Evolutionary conservation across 106 monocot species (phyloP).

Genomic region (Posidonia australis): DNA sequence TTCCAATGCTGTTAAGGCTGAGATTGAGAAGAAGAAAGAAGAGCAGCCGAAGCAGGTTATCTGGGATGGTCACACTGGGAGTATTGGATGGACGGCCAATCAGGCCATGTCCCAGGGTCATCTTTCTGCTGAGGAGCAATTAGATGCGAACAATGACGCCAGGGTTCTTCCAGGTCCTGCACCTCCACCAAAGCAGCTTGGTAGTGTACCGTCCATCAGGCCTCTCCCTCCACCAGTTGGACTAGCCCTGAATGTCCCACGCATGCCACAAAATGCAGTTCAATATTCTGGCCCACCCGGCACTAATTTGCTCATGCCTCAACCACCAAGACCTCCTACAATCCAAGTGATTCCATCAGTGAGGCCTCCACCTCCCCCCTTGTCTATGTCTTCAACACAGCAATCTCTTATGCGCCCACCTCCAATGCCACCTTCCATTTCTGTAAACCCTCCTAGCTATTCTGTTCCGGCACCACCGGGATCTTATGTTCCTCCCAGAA

Average conservation of each 20-base stretch:
- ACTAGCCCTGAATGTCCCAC: constrained; percentile 60
- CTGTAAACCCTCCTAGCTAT: constrained; percentile 38
- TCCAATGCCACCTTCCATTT: constrained; percentile 24
- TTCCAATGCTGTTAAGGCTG: constrained; percentile 91
- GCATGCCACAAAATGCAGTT: constrained; percentile 31
- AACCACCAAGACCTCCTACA: constrained; percentile 33
- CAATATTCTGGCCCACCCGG: constrained; percentile 33
- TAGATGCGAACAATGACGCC: constrained; percentile 24
- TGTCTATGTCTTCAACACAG: constrained; percentile 23
- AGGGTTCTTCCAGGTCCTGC: constrained; percentile 61
- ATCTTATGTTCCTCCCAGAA: constrained; percentile 34
- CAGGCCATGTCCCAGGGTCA: constrained; percentile 70
- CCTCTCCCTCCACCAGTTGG: constrained; percentile 82
- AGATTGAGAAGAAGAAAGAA: constrained; percentile 98
- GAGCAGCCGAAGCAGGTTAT: constrained; percentile 95
- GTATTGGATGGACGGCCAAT: constrained; percentile 90
- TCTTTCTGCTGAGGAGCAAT: constrained; percentile 37
- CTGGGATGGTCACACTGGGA: constrained; percentile 96
- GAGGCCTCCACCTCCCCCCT: constrained; percentile 42
- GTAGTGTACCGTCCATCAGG: constrained; percentile 53
- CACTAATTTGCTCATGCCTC: constrained; percentile 14
- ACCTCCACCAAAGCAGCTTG: constrained; percentile 39
- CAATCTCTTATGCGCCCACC: constrained; percentile 38
- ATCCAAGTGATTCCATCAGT: constrained; percentile 23
- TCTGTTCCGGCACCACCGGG: constrained; percentile 73